phyloP scores from a whole-genome alignment of 495 filamentous ascomycete species.

The Hypoxylon subgilvum region DNA sequence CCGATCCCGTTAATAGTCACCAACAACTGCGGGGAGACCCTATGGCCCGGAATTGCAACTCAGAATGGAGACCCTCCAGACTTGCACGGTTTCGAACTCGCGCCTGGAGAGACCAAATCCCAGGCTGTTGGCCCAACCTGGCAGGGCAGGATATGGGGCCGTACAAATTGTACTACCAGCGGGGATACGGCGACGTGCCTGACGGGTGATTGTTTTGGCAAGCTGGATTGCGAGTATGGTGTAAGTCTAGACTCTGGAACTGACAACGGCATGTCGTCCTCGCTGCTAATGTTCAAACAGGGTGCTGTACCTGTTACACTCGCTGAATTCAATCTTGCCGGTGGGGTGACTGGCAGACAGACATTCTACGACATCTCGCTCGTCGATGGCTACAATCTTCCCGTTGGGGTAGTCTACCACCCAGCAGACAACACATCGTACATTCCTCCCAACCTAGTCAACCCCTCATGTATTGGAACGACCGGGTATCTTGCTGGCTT shows the following conservation, averaged over 20 bases:
- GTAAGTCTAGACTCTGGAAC: slow-evolving; percentile 50
- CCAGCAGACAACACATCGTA: slow-evolving; percentile 60
- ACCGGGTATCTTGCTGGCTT: slow-evolving; percentile 57
- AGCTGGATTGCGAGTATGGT: slow-evolving; percentile 66
- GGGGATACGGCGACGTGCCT: slow-evolving; percentile 64
- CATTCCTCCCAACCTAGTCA: slow-evolving; percentile 76
- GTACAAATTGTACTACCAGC: slow-evolving; percentile 81
- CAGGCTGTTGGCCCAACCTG: slow-evolving; percentile 70
- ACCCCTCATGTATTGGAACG: slow-evolving; percentile 72
- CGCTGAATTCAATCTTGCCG: slow-evolving; percentile 75
- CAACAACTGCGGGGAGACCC: slow-evolving; percentile 69
- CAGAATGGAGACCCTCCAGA: slow-evolving; percentile 68
- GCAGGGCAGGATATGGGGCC: slow-evolving; percentile 80
- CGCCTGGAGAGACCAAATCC: slow-evolving; percentile 52
- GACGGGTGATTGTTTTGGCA: slow-evolving; percentile 76
- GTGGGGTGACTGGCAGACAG: slow-evolving; percentile 61
- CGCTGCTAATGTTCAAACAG: slow-evolving; percentile 37
- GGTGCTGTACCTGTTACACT: slow-evolving; percentile 72
- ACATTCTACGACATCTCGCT: slow-evolving; percentile 85
- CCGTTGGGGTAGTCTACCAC: slow-evolving; percentile 68
- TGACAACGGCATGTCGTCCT: background rate
- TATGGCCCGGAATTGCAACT: slow-evolving; percentile 75
- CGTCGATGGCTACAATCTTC: slow-evolving; percentile 84
- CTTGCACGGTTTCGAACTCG: slow-evolving; percentile 67
- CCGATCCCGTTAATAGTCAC: slow-evolving; percentile 61